A percentile compares a stretch with the other conserved stretches of the same genome.
These are phyloP conservation scores for Fusarium sp. DNA, from an alignment of 2,329 filamentous ascomycete species.

Conservation along the genomic window DNA sequence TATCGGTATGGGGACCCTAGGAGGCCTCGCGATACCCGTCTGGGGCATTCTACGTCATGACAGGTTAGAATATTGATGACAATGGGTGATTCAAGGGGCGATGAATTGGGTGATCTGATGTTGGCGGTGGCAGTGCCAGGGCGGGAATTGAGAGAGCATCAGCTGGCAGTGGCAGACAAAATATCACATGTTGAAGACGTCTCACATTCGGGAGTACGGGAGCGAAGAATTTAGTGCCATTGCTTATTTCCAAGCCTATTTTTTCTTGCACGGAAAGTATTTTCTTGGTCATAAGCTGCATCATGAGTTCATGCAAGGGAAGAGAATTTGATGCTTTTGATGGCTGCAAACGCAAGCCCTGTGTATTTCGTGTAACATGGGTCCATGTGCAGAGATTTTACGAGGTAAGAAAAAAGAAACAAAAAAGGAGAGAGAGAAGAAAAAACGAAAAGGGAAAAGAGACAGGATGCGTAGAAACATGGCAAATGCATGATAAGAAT, in stretches of 20 bases:
- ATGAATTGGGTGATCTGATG: conserved; percentile 12
- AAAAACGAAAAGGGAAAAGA: background rate
- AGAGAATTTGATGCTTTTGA: background rate
- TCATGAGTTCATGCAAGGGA: conserved; percentile 3
- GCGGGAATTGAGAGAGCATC: background rate
- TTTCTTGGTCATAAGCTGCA: background rate
- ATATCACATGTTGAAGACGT: conserved; percentile 22
- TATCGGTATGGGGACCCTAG: conserved; percentile 16
- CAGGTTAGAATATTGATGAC: conserved; percentile 2
- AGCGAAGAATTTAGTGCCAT: conserved; percentile 17
- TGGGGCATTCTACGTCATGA: conserved; percentile 25
- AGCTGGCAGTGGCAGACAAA: background rate
- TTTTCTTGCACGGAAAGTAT: background rate
- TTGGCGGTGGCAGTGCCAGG: conserved; percentile 32
- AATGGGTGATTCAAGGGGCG: background rate
- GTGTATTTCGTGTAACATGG: background rate
- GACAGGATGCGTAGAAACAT: background rate
- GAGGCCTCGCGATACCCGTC: conserved; percentile 30
- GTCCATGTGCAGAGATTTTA: background rate
- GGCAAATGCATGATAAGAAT: background rate
- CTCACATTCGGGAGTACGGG: background rate
- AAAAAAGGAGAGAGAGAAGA: background rate
- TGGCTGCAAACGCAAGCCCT: background rate
- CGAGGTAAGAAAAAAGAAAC: background rate
- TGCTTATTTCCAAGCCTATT: conserved; percentile 17